Evolutionary conservation across 768 basidiomycete genomes (phyloP), one percentile per base, ranked within the genome.

Genomic region (Tricholomella constricta): DNA sequence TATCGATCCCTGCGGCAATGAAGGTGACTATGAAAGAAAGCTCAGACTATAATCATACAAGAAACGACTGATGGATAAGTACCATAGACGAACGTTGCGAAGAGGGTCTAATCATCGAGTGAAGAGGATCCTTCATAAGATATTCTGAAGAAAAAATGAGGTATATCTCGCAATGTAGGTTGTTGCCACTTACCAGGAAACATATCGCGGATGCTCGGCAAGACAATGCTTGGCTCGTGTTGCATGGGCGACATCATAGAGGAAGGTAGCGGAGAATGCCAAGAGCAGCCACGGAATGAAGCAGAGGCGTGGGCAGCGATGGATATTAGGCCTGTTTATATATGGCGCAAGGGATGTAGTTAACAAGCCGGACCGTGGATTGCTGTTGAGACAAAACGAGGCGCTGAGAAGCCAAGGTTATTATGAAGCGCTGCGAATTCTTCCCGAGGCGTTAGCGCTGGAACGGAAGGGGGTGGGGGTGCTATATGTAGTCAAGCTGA

Each of bases 191-290:
- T 57, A 78, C 81, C 79, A 41, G 81, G 81, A 55, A 82, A 83
- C 72, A 82, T 78, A 54, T 82, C 79, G 19, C 76, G 72, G 29
- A 81, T 81, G 58, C 78, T 78, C 22, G 81, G 81, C 23, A 83
- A 67, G 2, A 74, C 69, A 34, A 69, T 59, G 27, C 26, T 54
- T 22, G 47, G 25, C 22, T 52, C 51, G 19, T 40, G 43, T 1
- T 54, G 52, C 29, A 54, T 37, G 14, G 52, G 17, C 6, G 49
- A 46, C 51, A 55, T 51, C 48, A 50, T 29, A 44, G 15, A 20
- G 27, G 38, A 6, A 15, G 27, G n/a, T n/a, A 36, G 38, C 17
- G 26, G 17, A 22, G 12, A 49, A 38, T 32, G 31, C 29, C 1
- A 40, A 15, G 43, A 19, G 8, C 15, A 17, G 46, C 14, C 27